Percentiles rank a stretch among this genome's conserved stretches.
Evolutionary conservation across 345 rosid species (phyloP).

Genomic region (Nephelium lappaceum): DNA sequence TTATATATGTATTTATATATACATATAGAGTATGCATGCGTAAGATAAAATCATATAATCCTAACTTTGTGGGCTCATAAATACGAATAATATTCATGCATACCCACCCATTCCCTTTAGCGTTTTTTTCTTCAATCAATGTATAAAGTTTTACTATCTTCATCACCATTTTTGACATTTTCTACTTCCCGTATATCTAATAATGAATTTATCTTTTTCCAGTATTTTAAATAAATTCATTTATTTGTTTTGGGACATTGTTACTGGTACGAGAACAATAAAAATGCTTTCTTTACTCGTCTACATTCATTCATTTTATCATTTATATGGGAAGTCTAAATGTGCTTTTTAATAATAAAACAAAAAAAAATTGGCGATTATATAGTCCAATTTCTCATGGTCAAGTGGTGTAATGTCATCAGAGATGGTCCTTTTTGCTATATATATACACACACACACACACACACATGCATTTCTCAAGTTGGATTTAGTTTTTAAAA

Average conservation of each 20-base stretch:
- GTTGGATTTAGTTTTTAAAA: too few species aligned
- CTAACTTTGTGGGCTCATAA: slow-evolving; percentile 13
- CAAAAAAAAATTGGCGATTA: too few species aligned
- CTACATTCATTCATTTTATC: not conserved
- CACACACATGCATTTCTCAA: too few species aligned
- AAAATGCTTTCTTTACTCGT: not conserved
- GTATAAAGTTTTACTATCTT: slow-evolving; percentile 7
- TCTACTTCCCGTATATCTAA: not conserved
- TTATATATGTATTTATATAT: too few species aligned
- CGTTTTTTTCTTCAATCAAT: not conserved
- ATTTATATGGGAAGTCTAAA: not conserved
- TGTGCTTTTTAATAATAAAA: not conserved
- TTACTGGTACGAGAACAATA: not conserved
- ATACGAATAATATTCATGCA: not conserved
- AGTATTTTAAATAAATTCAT: not conserved
- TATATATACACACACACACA: too few species aligned
- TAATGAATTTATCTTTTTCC: not conserved
- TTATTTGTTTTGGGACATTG: not conserved
- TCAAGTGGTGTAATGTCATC: too few species aligned
- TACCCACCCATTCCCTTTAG: not conserved
- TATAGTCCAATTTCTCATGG: too few species aligned
- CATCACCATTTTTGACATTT: not conserved
- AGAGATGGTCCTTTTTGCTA: too few species aligned
- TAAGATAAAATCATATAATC: not conserved
- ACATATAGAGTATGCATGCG: not conserved